Percentiles rank a stretch among this genome's conserved stretches.
These are phyloP conservation scores for Cladosporium halotolerans DNA, from an alignment of 2,329 filamentous ascomycete species.

Conservation along the genomic window DNA sequence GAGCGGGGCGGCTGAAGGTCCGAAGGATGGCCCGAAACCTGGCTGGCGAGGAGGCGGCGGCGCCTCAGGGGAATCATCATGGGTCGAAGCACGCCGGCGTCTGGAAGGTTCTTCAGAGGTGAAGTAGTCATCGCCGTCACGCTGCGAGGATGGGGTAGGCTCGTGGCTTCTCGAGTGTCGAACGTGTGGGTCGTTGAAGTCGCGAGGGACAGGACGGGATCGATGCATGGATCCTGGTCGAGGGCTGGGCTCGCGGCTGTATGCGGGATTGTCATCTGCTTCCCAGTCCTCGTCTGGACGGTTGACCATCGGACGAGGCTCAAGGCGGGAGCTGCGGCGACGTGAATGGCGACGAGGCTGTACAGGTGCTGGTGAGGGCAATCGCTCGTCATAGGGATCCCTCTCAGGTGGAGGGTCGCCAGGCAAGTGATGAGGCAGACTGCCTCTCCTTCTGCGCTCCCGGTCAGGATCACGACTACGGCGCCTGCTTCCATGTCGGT, in stretches of 20 bases:
- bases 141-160: constrained; percentile 33
- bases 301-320: constrained; percentile 2
- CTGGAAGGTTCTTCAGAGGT: constrained; percentile 11
- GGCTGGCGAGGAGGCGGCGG: constrained; percentile 14
- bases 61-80: constrained; percentile 14
- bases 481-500: constrained; percentile 15
- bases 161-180: constrained; percentile 39
- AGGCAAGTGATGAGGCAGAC: constrained; percentile 16
- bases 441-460: constrained; percentile 15
- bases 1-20: constrained; percentile 39
- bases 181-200: constrained; percentile 30
- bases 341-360: constrained; percentile 4
- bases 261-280: background rate
- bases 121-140: constrained; percentile 18
- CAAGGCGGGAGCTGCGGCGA: constrained; percentile 4
- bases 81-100: constrained; percentile 16
- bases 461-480: constrained; percentile 19
- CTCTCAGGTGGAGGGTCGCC: constrained; percentile 4
- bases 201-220: constrained; percentile 7
- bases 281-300: constrained; percentile 6
- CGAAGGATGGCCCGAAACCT: constrained; percentile 31
- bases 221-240: constrained; percentile 12
- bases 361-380: constrained; percentile 2
- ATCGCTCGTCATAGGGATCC: constrained; percentile 5
- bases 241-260: constrained; percentile 12